Evolutionary conservation across 1,284 basidiomycete species (phyloP).

Genomic region (Marasmius fiardii): DNA sequence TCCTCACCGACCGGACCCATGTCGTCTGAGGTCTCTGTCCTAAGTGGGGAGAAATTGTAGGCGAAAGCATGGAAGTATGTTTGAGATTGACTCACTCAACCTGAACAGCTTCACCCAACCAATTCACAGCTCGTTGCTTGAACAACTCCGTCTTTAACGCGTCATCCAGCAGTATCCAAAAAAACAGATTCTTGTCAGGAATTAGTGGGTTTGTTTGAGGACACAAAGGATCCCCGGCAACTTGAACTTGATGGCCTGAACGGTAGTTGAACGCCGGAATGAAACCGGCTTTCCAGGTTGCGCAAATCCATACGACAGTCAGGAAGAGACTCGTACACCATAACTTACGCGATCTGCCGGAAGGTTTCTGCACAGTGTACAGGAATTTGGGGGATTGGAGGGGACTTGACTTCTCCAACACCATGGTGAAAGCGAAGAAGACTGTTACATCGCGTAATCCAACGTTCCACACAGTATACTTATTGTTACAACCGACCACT

Average conservation of each 20-base stretch:
- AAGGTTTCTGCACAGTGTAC: too few relatives aligned
- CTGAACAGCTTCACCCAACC: slow-evolving; percentile 51
- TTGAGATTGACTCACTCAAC: slow-evolving; percentile 32
- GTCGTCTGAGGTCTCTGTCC: slow-evolving; percentile 46
- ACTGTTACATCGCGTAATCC: too few relatives aligned
- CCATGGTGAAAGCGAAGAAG: too few relatives aligned
- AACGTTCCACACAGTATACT: too few relatives aligned
- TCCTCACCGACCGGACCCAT: slow-evolving; percentile 48
- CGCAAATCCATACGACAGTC: too few relatives aligned
- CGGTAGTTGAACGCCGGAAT: neutral
- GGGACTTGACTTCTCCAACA: too few relatives aligned
- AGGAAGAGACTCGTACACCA: too few relatives aligned
- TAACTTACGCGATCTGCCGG: too few relatives aligned
- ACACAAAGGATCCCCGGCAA: slow-evolving; percentile 29
- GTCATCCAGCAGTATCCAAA: slow-evolving; percentile 40
- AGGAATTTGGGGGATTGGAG: too few relatives aligned
- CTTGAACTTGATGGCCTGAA: neutral
- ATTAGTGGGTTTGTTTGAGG: slow-evolving; percentile 41
- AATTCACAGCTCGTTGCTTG: slow-evolving; percentile 43
- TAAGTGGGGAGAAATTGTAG: slow-evolving; percentile 80
- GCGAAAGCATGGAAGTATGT: slow-evolving; percentile 56
- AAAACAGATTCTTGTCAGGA: slow-evolving; percentile 36
- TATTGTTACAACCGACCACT: too few relatives aligned
- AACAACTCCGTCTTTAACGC: slow-evolving; percentile 41
- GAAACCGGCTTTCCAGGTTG: too few relatives aligned